phyloP scores from a whole-genome alignment of 495 filamentous ascomycete species.

The Neurospora sp. region DNA sequence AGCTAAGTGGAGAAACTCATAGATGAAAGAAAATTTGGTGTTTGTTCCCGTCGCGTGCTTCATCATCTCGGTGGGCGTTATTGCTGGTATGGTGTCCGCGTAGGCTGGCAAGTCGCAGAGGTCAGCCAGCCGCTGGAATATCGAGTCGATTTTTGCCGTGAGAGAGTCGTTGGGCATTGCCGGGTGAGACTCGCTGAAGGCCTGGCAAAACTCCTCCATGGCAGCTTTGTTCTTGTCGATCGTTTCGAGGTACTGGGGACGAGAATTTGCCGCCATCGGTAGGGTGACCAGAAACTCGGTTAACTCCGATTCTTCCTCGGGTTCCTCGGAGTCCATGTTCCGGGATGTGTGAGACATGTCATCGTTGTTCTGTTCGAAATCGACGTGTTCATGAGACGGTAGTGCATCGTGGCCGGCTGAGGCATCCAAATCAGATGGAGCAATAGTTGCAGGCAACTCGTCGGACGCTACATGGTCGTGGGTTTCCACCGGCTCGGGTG shows the following conservation, averaged over 20 bases:
- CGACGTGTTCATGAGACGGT: slow-evolving; percentile 5
- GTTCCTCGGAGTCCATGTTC: not conserved
- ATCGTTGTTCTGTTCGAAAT: not conserved
- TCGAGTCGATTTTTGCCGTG: slow-evolving; percentile 24
- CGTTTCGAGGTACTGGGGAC: slow-evolving; percentile 30
- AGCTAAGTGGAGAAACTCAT: slow-evolving; percentile 28
- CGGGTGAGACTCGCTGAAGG: slow-evolving; percentile 13
- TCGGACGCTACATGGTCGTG: not conserved
- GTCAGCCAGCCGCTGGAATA: slow-evolving; percentile 29
- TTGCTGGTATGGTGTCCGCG: slow-evolving; percentile 18
- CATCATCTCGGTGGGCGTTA: slow-evolving; percentile 21
- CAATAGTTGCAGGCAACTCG: slow-evolving; percentile 22
- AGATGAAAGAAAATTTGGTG: slow-evolving; percentile 36
- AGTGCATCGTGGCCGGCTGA: slow-evolving; percentile 22
- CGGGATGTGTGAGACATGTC: not conserved
- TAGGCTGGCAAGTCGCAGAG: slow-evolving; percentile 35
- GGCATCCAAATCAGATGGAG: slow-evolving; percentile 27
- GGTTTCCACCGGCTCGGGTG: not conserved
- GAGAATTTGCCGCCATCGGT: slow-evolving; percentile 28
- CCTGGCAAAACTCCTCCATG: slow-evolving; percentile 24
- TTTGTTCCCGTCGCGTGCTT: slow-evolving; percentile 32
- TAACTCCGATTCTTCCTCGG: slow-evolving; percentile 4
- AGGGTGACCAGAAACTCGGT: slow-evolving; percentile 30
- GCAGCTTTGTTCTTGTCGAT: slow-evolving; percentile 24
- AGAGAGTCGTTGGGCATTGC: slow-evolving; percentile 16